These are phyloP conservation scores for Capronia americana DNA, from an alignment of 2,329 filamentous ascomycete genomes.

Conservation along the genomic window DNA sequence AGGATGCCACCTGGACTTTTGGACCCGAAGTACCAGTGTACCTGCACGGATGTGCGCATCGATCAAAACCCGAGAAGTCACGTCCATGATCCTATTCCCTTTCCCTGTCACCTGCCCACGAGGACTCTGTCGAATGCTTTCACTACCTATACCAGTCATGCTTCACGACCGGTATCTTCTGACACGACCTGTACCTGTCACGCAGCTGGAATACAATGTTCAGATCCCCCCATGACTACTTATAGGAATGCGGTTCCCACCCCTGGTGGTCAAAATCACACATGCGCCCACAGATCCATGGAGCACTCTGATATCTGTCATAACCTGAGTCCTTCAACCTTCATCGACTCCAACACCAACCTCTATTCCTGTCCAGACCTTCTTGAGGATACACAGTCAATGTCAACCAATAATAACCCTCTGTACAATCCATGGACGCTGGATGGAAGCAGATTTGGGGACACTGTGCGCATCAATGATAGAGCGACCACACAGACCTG, in stretches of 20 bases:
- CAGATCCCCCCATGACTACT: constrained; percentile 1
- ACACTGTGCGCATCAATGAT: neutral
- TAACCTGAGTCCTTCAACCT: neutral
- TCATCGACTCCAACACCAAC: neutral
- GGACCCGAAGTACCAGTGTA: constrained; percentile 15
- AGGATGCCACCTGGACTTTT: constrained; percentile 19
- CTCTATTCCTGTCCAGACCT: neutral
- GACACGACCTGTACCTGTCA: constrained; percentile 31
- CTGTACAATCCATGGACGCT: neutral
- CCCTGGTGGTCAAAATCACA: constrained; percentile 10
- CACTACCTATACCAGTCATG: constrained; percentile 25
- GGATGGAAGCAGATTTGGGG: neutral
- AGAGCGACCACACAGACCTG: neutral
- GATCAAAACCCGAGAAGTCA: neutral
- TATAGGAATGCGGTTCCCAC: constrained; percentile 4
- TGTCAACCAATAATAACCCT: neutral
- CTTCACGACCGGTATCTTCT: constrained; percentile 22
- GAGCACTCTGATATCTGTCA: neutral
- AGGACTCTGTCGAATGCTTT: constrained; percentile 17
- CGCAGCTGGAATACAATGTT: constrained; percentile 7
- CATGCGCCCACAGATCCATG: neutral
- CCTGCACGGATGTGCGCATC: constrained; percentile 4
- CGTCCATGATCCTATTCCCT: constrained; percentile 22
- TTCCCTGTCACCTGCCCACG: constrained; percentile 18
- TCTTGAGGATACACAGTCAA: neutral